Evolutionary conservation across 352 stramenopile genomes (phyloP).

Genomic region (Globisporangium nodosum): DNA sequence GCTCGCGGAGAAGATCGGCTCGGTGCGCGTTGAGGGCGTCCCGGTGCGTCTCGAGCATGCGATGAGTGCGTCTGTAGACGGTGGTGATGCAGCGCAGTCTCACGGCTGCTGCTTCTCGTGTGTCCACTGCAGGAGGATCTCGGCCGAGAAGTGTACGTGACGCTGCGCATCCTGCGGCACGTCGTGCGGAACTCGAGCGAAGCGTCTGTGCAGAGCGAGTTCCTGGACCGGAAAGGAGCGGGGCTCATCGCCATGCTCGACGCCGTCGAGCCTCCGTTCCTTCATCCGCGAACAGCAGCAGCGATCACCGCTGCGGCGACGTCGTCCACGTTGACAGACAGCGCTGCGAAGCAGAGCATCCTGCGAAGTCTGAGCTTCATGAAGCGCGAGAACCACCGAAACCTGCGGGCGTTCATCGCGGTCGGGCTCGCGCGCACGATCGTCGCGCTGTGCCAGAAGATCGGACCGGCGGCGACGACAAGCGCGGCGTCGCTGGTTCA

Average conservation of each 20-base stretch:
- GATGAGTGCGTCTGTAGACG: too few relatives aligned
- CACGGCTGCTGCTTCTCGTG: constrained; percentile 4
- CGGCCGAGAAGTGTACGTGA: constrained; percentile 66
- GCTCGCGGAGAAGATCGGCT: constrained; percentile 60
- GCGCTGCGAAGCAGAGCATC: constrained; percentile 29
- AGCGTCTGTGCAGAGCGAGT: constrained; percentile 32
- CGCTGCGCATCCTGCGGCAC: constrained; percentile 55
- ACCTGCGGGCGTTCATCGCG: constrained; percentile 58
- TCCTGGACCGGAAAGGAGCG: constrained; percentile 34
- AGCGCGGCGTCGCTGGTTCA: constrained; percentile 31
- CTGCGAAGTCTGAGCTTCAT: constrained; percentile 39
- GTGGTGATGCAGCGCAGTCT: background rate
- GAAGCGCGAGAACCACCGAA: constrained; percentile 36
- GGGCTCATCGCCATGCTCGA: constrained; percentile 50
- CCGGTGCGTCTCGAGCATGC: constrained; percentile 31
- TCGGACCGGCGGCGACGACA: constrained; percentile 40
- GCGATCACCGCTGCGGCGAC: constrained; percentile 47
- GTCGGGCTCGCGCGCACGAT: constrained; percentile 62
- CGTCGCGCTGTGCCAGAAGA: constrained; percentile 52
- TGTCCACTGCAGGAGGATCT: constrained; percentile 40
- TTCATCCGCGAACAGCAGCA: constrained; percentile 51
- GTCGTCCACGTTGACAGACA: constrained; percentile 8
- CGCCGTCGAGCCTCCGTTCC: constrained; percentile 53
- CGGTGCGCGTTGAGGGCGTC: constrained; percentile 56
- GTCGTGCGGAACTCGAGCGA: constrained; percentile 57